Percentiles rank a stretch among this genome's conserved stretches.
Conservation (phyloP, 2,329 filamentous ascomycete species). For the Xylaria sp. region DNA sequence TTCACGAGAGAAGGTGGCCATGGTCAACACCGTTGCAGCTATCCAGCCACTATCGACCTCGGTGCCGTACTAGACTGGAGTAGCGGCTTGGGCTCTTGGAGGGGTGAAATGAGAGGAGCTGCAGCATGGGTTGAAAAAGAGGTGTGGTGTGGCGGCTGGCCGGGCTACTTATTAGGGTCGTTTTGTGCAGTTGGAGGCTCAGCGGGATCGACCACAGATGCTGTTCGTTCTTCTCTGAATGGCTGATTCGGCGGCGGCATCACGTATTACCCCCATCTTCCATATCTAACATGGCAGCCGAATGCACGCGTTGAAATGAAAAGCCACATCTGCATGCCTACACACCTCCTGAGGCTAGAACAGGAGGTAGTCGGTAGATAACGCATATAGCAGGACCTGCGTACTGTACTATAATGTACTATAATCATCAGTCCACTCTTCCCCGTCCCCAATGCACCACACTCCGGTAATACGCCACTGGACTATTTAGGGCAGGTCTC, state of each 20-base stretch:
- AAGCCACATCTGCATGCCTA: slow-evolving; percentile 7
- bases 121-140: background rate
- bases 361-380: too few relatives aligned
- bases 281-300: background rate
- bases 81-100: background rate
- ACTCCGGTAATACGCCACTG: background rate
- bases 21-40: background rate
- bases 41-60: background rate
- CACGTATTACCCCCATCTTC: background rate
- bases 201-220: background rate
- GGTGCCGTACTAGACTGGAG: background rate
- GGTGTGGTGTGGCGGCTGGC: slow-evolving; percentile 6
- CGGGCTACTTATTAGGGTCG: background rate
- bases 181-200: slow-evolving; percentile 20
- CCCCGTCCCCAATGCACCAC: background rate
- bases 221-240: background rate
- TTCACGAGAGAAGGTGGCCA: background rate
- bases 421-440: background rate
- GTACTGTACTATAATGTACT: background rate
- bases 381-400: too few relatives aligned
- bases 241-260: background rate
- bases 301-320: slow-evolving; percentile 10
- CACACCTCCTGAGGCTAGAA: too few relatives aligned
- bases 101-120: background rate
- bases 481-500: slow-evolving; percentile 3